Base-by-base conservation (phyloP, 129 eudicot genomes). In the Helianthus annuus region DNA sequence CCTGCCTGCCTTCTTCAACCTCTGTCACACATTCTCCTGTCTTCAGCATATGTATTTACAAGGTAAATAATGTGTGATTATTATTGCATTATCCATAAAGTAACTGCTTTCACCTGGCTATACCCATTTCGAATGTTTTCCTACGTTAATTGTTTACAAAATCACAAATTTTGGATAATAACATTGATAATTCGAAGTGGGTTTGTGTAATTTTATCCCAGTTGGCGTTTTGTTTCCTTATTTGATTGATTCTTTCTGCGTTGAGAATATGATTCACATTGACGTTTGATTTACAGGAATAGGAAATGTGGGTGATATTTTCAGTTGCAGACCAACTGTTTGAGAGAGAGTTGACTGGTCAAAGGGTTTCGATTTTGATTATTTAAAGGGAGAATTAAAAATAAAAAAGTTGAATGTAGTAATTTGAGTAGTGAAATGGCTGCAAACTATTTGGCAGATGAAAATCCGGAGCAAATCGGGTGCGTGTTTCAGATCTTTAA, bases 401-500 rank as follows among this genome's bases (percentile, higher is more conserved):
- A 2, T 27, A 2, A 27, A 27, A 27, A 27, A 27, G 32, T 27
- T 27, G 32, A 27, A 27, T 48, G 68, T 45, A 59, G 66, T 56
- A 13, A 3, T 29, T 76, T 76, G 60, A 77, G 17, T 53, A 45
- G 13, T 60, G 17, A 65, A 71, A 89, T 89, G 96, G 90, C 91
- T 76, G 89, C 98, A 53, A 92, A 87, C 65, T 80, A 87, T 70
- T 69, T 87, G 72, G 83, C 90, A 40, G 96, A 92, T 76, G 98
- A 87, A 6, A 92, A 89, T 73, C 85, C 83, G 24, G 95, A 87
- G 87, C 98, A 92, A 52, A 78, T 92, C 6, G 92, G 98, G 77
- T 92, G 95, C 69, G 80, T 83, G 85, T 87, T 92, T 69, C 95
- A 92, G 27, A 64, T 92, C 69, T 89, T 92, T 53, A 95, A 89